Conservation (phyloP, 106 monocot species). For the Platanthera guangdongensis region DNA sequence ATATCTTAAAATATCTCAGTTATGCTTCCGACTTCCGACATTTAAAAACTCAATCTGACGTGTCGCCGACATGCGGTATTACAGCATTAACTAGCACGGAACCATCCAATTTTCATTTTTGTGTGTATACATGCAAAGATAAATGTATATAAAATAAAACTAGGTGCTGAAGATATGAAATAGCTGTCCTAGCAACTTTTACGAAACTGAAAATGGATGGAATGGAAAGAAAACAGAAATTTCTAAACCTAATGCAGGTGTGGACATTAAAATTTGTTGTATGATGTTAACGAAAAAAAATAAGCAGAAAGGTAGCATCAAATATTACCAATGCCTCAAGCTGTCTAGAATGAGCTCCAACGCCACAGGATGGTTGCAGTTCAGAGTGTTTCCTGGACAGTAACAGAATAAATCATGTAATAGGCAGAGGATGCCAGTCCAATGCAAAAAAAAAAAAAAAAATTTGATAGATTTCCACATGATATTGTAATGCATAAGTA, state of each 20-base stretch:
- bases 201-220: not conserved
- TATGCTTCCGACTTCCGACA: too few relatives aligned
- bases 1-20: too few relatives aligned
- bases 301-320: not conserved
- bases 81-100: too few relatives aligned
- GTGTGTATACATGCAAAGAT: too few relatives aligned
- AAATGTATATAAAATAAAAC: not conserved
- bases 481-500: not conserved
- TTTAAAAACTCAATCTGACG: too few relatives aligned
- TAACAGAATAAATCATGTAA: conserved; percentile 1
- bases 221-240: not conserved
- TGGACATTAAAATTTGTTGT: not conserved
- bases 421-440: not conserved
- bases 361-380: conserved; percentile 98
- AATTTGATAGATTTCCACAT: not conserved
- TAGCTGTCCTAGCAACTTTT: not conserved
- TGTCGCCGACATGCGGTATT: too few relatives aligned
- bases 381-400: conserved; percentile 82
- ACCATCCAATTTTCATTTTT: too few relatives aligned
- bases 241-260: not conserved
- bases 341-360: conserved; percentile 96
- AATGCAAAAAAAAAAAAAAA: not conserved
- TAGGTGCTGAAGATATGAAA: not conserved
- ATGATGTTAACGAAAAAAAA: not conserved
- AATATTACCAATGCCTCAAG: conserved; percentile 82